Evolutionary conservation across 2,329 filamentous ascomycete species (phyloP).

Genomic region (Periglandula ipomoeae): DNA sequence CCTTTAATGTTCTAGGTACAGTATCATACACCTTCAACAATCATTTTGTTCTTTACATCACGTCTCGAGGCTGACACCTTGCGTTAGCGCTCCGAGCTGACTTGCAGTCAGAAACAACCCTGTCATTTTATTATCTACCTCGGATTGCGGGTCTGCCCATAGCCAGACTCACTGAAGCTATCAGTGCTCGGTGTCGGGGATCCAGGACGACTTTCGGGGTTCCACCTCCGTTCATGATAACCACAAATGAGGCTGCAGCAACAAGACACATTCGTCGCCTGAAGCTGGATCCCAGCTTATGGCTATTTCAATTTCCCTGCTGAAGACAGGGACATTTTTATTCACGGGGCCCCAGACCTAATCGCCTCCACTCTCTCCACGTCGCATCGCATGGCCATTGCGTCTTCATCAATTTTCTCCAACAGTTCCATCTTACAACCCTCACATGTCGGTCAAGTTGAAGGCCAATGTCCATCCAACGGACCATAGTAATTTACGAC

Average conservation of each 20-base stretch:
- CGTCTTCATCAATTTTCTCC: neutral
- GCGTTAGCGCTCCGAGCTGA: too few relatives aligned
- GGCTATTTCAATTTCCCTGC: neutral
- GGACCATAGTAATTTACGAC: conserved; percentile 14
- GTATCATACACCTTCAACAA: too few relatives aligned
- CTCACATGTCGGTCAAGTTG: neutral
- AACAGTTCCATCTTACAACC: neutral
- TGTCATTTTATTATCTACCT: too few relatives aligned
- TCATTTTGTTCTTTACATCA: too few relatives aligned
- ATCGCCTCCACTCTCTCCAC: conserved; percentile 1
- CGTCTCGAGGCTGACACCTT: too few relatives aligned
- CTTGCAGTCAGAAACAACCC: too few relatives aligned
- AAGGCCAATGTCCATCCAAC: neutral
- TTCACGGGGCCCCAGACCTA: neutral
- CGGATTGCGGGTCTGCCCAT: neutral
- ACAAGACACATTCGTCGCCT: neutral
- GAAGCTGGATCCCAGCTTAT: neutral
- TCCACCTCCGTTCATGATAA: neutral
- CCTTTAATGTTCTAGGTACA: too few relatives aligned
- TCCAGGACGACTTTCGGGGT: neutral
- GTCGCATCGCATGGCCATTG: neutral
- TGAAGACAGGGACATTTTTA: neutral
- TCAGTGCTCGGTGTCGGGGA: neutral
- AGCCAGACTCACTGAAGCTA: neutral
- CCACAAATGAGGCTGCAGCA: neutral